A percentile compares a stretch with the other conserved stretches of the same genome.
Evolutionary conservation across 257 asterid species (phyloP).

Genomic region (Solanum infundibuliforme): DNA sequence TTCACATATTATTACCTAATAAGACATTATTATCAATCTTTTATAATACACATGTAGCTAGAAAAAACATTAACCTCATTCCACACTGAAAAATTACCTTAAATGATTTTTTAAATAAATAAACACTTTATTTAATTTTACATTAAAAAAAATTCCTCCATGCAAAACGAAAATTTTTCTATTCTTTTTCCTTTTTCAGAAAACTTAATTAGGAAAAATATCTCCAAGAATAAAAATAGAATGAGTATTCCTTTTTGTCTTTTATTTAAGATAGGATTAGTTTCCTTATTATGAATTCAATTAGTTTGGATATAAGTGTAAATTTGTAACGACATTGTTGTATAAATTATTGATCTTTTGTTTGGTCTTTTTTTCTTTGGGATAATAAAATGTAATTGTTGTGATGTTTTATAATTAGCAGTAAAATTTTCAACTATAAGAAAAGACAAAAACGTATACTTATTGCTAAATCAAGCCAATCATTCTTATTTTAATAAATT

Average conservation of each 20-base stretch:
- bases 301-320: neutral
- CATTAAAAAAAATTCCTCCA: neutral
- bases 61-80: neutral
- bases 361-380: neutral
- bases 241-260: neutral
- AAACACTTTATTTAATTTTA: neutral
- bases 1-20: neutral
- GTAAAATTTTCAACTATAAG: neutral
- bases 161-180: neutral
- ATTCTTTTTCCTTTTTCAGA: neutral
- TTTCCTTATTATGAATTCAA: neutral
- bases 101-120: neutral
- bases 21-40: neutral
- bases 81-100: neutral
- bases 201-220: neutral
- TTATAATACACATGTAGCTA: neutral
- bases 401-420: neutral
- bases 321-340: neutral
- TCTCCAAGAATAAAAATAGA: neutral
- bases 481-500: neutral
- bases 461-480: neutral
- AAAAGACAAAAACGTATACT: neutral
- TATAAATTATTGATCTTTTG: neutral
- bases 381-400: neutral
- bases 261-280: neutral